phyloP scores from a whole-genome alignment of 2,329 filamentous ascomycete genomes.

The Gaeumannomyces sp. region DNA sequence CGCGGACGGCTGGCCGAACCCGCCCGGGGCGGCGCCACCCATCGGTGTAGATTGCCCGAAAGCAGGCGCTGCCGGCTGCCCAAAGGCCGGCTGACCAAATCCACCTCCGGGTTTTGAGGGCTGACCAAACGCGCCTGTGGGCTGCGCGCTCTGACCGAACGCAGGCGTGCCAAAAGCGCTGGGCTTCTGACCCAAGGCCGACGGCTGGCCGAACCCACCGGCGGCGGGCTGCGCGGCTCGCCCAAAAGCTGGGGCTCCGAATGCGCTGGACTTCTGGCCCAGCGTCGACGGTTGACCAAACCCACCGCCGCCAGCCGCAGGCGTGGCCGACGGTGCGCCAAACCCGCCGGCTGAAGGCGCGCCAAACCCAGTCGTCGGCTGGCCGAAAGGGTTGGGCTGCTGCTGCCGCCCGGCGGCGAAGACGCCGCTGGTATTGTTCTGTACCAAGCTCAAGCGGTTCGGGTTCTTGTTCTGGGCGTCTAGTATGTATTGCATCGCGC shows the following conservation, averaged over 20 bases:
- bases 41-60: constrained; percentile 25
- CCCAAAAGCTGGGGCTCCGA: constrained; percentile 37
- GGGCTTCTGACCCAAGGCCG: constrained; percentile 27
- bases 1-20: constrained; percentile 7
- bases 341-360: constrained; percentile 14
- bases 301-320: constrained; percentile 17
- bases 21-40: neutral
- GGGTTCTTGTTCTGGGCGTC: constrained; percentile 64
- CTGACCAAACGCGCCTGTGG: constrained; percentile 25
- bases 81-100: constrained; percentile 27
- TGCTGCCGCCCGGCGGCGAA: constrained; percentile 34
- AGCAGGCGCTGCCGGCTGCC: constrained; percentile 26
- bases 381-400: constrained; percentile 8
- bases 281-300: constrained; percentile 36
- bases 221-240: constrained; percentile 32
- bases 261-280: constrained; percentile 29
- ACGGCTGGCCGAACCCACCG: constrained; percentile 23
- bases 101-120: constrained; percentile 21
- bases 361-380: constrained; percentile 12
- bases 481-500: constrained; percentile 64
- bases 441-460: constrained; percentile 63
- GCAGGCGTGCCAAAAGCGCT: constrained; percentile 22
- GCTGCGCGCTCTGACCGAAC: constrained; percentile 17
- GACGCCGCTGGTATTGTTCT: constrained; percentile 37
- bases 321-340: constrained; percentile 20